Percentiles rank a stretch among this genome's conserved stretches.
Evolutionary conservation across 345 rosid species (phyloP).

Genomic region (Xanthoceras sorbifolium): DNA sequence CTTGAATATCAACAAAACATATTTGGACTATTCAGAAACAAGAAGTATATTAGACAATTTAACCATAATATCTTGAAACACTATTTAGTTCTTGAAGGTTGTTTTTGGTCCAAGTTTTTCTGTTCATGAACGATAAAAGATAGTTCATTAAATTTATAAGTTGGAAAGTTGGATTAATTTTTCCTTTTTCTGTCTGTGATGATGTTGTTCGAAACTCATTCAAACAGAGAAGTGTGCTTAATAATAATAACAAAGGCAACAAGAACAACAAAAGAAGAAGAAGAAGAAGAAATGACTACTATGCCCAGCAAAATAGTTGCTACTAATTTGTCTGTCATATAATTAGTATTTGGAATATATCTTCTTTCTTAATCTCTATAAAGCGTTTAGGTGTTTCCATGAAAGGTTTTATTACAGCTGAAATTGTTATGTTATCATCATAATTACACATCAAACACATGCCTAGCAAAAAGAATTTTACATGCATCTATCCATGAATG

Average conservation of each 20-base stretch:
- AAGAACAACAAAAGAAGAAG: not conserved
- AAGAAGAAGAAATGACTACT: not conserved
- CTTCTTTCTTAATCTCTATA: not conserved
- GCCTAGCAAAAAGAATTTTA: not conserved
- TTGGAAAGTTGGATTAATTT: not conserved
- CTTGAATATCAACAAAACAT: not conserved
- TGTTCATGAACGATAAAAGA: not conserved
- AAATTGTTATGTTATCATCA: not conserved
- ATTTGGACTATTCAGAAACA: not conserved
- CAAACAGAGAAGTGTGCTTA: not conserved
- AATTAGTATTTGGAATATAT: not conserved
- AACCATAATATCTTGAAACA: not conserved
- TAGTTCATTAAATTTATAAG: not conserved
- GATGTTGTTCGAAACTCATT: not conserved
- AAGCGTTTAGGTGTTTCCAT: not conserved
- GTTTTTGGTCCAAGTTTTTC: not conserved
- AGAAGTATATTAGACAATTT: not conserved
- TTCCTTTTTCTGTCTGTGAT: not conserved
- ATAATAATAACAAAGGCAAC: not conserved
- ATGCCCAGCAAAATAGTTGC: not conserved
- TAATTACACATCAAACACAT: not conserved
- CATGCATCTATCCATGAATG: not conserved
- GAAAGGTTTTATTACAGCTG: not conserved
- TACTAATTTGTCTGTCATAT: not conserved
- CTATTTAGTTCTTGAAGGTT: not conserved